These are phyloP conservation scores for Thelonectria olida DNA, from an alignment of 2,329 filamentous ascomycete genomes.

Conservation along the genomic window DNA sequence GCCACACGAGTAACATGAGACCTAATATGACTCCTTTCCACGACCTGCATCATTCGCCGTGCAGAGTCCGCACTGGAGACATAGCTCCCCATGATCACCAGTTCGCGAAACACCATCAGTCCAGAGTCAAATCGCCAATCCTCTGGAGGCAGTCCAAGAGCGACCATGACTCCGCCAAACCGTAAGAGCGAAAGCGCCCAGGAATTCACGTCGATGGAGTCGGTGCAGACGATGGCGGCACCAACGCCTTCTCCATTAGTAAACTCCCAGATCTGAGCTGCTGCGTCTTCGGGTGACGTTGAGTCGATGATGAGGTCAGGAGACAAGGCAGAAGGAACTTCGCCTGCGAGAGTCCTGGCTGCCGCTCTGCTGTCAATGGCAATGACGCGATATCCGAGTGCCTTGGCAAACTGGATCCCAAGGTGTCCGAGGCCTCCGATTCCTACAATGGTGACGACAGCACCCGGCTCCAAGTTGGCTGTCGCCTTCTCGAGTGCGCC, in stretches of 20 bases:
- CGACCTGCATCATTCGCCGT: conserved; percentile 44
- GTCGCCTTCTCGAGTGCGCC: conserved; percentile 44
- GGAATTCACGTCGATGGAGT: conserved; percentile 41
- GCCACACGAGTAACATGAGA: conserved; percentile 41
- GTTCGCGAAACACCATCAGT: conserved; percentile 42
- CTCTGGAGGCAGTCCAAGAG: conserved; percentile 44
- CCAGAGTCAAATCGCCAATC: conserved; percentile 45
- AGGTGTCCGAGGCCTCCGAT: conserved; percentile 49
- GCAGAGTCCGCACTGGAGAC: conserved; percentile 42
- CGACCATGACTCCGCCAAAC: conserved; percentile 41
- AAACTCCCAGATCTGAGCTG: conserved; percentile 37
- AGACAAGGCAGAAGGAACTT: conserved; percentile 33
- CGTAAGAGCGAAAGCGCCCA: conserved; percentile 43
- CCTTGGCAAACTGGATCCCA: conserved; percentile 47
- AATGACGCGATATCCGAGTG: conserved; percentile 46
- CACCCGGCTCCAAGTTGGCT: conserved; percentile 30
- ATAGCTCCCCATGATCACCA: conserved; percentile 44
- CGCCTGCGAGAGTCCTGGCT: conserved; percentile 39
- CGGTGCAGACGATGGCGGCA: conserved; percentile 44
- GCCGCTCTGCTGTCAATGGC: conserved; percentile 47
- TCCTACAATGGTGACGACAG: conserved; percentile 44
- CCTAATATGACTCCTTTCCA: conserved; percentile 35
- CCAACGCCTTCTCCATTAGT: conserved; percentile 44
- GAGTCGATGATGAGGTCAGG: conserved; percentile 44
- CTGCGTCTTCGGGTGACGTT: conserved; percentile 18